Base-by-base conservation (phyloP, 2,329 filamentous ascomycete species). In the Trichothecium sympodiale region DNA sequence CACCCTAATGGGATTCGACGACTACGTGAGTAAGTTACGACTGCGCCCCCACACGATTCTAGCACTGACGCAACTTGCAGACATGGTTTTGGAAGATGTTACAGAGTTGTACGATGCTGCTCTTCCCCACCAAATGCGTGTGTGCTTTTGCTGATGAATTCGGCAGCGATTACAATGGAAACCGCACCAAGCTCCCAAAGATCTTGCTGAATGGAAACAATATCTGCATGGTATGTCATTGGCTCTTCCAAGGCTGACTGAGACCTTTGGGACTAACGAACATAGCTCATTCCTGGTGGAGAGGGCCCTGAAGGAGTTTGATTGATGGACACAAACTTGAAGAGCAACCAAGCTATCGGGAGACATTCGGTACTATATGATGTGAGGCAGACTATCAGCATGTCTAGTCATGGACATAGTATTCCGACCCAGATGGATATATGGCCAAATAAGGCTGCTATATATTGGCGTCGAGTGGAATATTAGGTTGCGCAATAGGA, bases 131-230 rank as follows among this genome's bases (percentile, higher is more conserved):
- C n/a, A n/a, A 17, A 34, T 31, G 41, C 18, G 13, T 15, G 29
- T 13, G 12, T 17, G 25, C 33, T 39, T 27, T 39, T 31, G 15
- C 8, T 32, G 4, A 35, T 16, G 7, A 35, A 5, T 16, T 13
- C 4, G n/a, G 16, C 35, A 96, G 89, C 56, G 91, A 98, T 62
- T 94, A 94, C 62, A 80, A 80, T 5, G 89, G 89, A 42, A 77
- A 82, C 49, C 81, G 89, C 60, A 83, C 79, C 31, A 94, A 94
- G 59, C 74, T 98, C 29, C 74, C 87, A 35, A 96, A 96, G 69
- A 94, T 98, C 42, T 64, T 98, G 29, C 67, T 98, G 28, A 98
- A 98, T 53, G 91, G 91, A 38, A 98, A 98, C 65, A 96, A 96
- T 53, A 86, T 98, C 45, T 96, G 89, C 83, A 98, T 98, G 91